phyloP scores from a whole-genome alignment of 1,139 yeast genomes.

The Diutina rugosa region DNA sequence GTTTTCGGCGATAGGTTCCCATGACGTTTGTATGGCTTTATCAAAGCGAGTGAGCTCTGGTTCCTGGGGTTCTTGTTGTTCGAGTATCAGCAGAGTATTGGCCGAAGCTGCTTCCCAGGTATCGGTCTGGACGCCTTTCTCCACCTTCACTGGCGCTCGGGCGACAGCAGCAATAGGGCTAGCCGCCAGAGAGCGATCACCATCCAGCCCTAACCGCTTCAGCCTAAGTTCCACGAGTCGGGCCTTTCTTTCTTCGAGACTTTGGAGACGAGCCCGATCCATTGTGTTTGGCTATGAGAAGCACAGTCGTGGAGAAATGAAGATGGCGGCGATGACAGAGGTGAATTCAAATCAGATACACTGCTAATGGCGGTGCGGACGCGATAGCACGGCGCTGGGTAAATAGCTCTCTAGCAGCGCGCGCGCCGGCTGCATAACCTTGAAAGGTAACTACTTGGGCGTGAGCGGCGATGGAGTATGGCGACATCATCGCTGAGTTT shows the following conservation, averaged over 20 bases:
- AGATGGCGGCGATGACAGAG: background rate
- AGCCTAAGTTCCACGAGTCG: background rate
- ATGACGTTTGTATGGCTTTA: background rate
- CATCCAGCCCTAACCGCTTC: background rate
- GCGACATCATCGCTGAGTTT: constrained; percentile 1
- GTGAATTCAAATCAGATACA: background rate
- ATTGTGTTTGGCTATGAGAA: background rate
- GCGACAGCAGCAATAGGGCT: background rate
- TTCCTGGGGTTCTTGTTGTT: background rate
- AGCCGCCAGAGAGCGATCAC: background rate
- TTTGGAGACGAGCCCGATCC: background rate
- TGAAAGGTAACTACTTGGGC: background rate
- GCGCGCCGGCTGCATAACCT: background rate
- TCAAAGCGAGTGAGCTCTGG: background rate
- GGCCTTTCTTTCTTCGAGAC: background rate
- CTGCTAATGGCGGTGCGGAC: background rate
- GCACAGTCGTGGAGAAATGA: background rate
- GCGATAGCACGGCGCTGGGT: background rate
- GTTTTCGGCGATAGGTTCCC: background rate
- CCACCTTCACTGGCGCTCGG: background rate
- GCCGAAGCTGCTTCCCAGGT: background rate
- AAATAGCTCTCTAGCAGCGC: background rate
- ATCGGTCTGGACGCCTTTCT: background rate
- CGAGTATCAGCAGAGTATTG: background rate
- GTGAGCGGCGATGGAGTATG: background rate